These are phyloP conservation scores for Trichoderma harzianum DNA, from an alignment of 2,329 filamentous ascomycete species.

Conservation along the genomic window DNA sequence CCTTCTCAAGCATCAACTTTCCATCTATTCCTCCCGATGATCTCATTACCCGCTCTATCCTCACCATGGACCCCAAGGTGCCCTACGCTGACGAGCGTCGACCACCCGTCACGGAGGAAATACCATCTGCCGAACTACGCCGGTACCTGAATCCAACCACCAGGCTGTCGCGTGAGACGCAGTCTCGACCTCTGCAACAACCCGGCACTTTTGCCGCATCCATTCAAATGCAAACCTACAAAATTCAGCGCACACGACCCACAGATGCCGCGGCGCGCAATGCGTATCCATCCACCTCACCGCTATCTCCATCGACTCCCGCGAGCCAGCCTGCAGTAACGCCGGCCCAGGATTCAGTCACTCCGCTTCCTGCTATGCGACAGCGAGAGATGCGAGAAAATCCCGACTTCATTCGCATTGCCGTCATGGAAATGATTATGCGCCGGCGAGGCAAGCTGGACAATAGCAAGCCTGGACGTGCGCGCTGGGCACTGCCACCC, in stretches of 20 bases:
- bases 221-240: conserved; percentile 71
- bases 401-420: conserved; percentile 66
- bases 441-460: conserved; percentile 63
- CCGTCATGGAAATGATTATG: conserved; percentile 72
- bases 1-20: conserved; percentile 60
- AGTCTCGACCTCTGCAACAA: conserved; percentile 26
- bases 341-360: not conserved
- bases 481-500: conserved; percentile 67
- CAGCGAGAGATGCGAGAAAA: conserved; percentile 69
- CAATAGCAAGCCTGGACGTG: conserved; percentile 62
- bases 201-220: conserved; percentile 57
- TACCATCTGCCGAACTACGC: conserved; percentile 62
- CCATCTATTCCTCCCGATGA: conserved; percentile 64
- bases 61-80: conserved; percentile 63
- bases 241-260: conserved; percentile 50
- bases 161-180: conserved; percentile 32
- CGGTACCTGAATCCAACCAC: conserved; percentile 66
- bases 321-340: conserved; percentile 29
- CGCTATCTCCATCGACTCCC: conserved; percentile 31
- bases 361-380: conserved; percentile 44
- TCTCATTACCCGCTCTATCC: conserved; percentile 63
- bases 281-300: conserved; percentile 32
- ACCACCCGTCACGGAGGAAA: conserved; percentile 59
- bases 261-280: conserved; percentile 32
- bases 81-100: conserved; percentile 66